Evolutionary conservation across 1,284 basidiomycete genomes (phyloP).

Genomic region (Takashimella tepidaria): DNA sequence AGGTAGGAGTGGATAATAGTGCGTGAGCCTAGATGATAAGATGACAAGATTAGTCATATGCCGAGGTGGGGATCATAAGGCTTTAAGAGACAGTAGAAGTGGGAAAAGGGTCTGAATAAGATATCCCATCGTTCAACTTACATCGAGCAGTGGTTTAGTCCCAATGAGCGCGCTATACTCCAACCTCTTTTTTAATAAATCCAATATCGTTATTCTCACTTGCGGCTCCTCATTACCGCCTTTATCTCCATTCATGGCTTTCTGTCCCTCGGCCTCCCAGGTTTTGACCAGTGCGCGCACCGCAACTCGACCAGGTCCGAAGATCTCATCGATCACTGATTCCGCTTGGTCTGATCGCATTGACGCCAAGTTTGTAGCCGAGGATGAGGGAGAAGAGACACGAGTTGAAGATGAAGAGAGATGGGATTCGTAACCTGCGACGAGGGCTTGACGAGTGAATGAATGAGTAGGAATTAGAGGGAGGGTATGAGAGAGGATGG

Average conservation of each 20-base stretch:
- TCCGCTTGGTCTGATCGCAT: conserved; percentile 6
- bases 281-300: conserved; percentile 28
- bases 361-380: background rate
- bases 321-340: conserved; percentile 34
- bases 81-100: too few species aligned
- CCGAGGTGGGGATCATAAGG: too few species aligned
- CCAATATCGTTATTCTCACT: too few species aligned
- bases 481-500: conserved; percentile 29
- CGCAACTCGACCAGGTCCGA: conserved; percentile 23
- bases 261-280: conserved; percentile 31
- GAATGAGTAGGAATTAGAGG: conserved; percentile 30
- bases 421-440: conserved; percentile 17
- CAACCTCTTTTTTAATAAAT: conserved; percentile 15
- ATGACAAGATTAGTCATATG: too few species aligned
- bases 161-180: conserved; percentile 29
- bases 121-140: too few species aligned
- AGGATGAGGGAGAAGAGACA: background rate
- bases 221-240: background rate
- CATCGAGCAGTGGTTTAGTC: conserved; percentile 37
- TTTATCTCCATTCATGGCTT: conserved; percentile 10
- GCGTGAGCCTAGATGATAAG: conserved; percentile 32
- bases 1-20: conserved; percentile 28
- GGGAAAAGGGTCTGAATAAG: too few species aligned
- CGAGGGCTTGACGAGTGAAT: conserved; percentile 38
- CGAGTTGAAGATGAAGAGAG: conserved; percentile 6